phyloP scores from a whole-genome alignment of 2,329 filamentous ascomycete genomes.

The Hypomyces rosellus region DNA sequence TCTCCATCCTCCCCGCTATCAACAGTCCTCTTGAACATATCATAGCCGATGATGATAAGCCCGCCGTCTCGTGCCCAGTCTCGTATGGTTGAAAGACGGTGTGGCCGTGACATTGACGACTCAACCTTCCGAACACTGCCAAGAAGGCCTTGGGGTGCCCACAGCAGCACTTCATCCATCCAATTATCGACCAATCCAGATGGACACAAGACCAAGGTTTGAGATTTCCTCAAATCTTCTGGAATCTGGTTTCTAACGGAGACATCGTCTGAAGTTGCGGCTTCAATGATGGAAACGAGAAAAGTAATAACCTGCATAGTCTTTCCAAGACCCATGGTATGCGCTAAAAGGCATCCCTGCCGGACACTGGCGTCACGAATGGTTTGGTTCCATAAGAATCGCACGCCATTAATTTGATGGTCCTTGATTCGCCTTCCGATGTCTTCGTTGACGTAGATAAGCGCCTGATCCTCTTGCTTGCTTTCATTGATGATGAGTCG shows the following conservation, averaged over 20 bases:
- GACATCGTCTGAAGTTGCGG: constrained; percentile 52
- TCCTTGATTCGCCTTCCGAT: constrained; percentile 64
- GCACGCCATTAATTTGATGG: constrained; percentile 75
- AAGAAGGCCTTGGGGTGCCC: constrained; percentile 54
- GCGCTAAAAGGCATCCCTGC: constrained; percentile 76
- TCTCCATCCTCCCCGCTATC: constrained; percentile 24
- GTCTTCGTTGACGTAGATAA: constrained; percentile 57
- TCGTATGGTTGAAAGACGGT: constrained; percentile 42
- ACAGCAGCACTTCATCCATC: constrained; percentile 67
- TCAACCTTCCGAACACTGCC: constrained; percentile 53
- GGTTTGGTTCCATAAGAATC: constrained; percentile 84
- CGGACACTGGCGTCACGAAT: constrained; percentile 51
- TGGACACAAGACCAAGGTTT: constrained; percentile 70
- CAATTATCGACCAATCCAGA: constrained; percentile 73
- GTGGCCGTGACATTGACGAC: constrained; percentile 23
- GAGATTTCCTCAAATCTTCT: constrained; percentile 50
- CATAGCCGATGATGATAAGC: constrained; percentile 70
- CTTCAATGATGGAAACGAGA: constrained; percentile 66
- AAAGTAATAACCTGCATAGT: constrained; percentile 87
- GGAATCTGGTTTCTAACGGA: constrained; percentile 62
- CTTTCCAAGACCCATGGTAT: constrained; percentile 90
- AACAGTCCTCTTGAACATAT: constrained; percentile 32
- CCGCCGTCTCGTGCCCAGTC: constrained; percentile 62
- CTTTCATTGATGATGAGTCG: constrained; percentile 61
- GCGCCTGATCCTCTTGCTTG: constrained; percentile 52